Base-by-base conservation (phyloP, 371 early-diverging fungal genomes). In the Rhizopus delemar region DNA sequence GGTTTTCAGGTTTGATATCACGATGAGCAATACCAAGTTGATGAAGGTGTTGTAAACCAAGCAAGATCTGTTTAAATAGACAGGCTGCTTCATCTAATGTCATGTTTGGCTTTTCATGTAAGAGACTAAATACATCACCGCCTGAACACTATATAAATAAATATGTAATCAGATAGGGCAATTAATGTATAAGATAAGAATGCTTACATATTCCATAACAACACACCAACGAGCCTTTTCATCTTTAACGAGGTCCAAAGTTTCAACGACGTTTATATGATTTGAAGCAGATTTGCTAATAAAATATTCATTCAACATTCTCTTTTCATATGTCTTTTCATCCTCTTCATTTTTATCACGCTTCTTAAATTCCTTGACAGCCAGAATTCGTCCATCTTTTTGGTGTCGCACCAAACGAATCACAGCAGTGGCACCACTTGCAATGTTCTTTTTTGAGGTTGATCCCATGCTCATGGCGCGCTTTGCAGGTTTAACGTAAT, bases 11-110 rank as follows among this genome's bases (percentile, higher is more conserved):
- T 63, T 93, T 93, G 64, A 93, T 85, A 60, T 93, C 92, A 43
- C 99, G 87, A 62, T 87, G 88, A 35, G 83, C 86, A 57, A 92
- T 96, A 34, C 99, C 99, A 50, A 91, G 80, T 9, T 91, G 77
- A 78, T 99, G 99, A 65, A 96, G 91, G 67, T 98, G 96, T 55
- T 94, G 93, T 43, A 99, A 82, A 51, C 98, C 95, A 45, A 95
- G 84, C 73, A 97, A 87, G 57, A 99, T 78, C 68, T 99, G 99
- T 71, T 97, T 73, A 53, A 87, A 89, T 13, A 81, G 75, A 53
- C 87, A 85, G 39, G 70, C 73, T 22, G 72, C 65, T 52, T 85
- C 86, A 31, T 73, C 66, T 29, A 66, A 63, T 11, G 77, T 59
- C 45, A 83, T 60, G 11, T 57, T 62, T 8, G 71, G 78, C 52